Percentiles rank a stretch among this genome's conserved stretches.
Evolutionary conservation across 2,329 filamentous ascomycete species (phyloP).

Genomic region (Grosmannia penicillata): DNA sequence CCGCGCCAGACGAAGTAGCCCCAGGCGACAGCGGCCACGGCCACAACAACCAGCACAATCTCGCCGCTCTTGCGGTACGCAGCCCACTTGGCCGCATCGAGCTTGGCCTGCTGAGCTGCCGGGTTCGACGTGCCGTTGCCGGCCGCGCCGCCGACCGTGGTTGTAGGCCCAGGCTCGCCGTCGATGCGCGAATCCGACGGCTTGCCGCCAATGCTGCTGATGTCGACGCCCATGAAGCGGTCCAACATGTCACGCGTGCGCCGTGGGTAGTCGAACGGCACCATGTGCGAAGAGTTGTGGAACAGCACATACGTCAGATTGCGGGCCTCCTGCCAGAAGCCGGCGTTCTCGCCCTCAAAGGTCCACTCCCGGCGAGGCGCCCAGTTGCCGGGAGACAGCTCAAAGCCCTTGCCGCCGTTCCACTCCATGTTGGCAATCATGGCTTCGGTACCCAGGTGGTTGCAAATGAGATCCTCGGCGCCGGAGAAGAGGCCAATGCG

Average conservation of each 20-base stretch:
- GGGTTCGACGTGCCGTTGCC: slow-evolving; percentile 43
- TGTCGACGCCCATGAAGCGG: slow-evolving; percentile 87
- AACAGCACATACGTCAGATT: slow-evolving; percentile 94
- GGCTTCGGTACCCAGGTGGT: slow-evolving; percentile 85
- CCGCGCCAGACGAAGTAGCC: slow-evolving; percentile 57
- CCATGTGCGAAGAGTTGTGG: slow-evolving; percentile 95
- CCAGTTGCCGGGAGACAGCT: slow-evolving; percentile 72
- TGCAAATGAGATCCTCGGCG: slow-evolving; percentile 90
- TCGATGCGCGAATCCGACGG: slow-evolving; percentile 71
- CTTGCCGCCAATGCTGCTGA: slow-evolving; percentile 68
- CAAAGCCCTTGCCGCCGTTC: slow-evolving; percentile 86
- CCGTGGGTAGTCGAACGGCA: slow-evolving; percentile 82
- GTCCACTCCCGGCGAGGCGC: slow-evolving; percentile 89
- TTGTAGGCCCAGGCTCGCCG: slow-evolving; percentile 67
- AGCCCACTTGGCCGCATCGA: slow-evolving; percentile 77
- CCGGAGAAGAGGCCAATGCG: slow-evolving; percentile 83
- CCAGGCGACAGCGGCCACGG: slow-evolving; percentile 58
- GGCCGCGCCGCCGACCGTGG: slow-evolving; percentile 57
- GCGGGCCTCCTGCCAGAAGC: slow-evolving; percentile 86
- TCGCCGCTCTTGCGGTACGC: slow-evolving; percentile 83
- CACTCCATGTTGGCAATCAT: slow-evolving; percentile 83
- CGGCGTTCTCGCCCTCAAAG: slow-evolving; percentile 76
- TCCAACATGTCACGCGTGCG: slow-evolving; percentile 92
- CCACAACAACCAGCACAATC: slow-evolving; percentile 67
- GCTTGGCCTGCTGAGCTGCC: slow-evolving; percentile 51